Evolutionary conservation across 352 stramenopile genomes (phyloP).

Genomic region (Saprolegnia parasitica): DNA sequence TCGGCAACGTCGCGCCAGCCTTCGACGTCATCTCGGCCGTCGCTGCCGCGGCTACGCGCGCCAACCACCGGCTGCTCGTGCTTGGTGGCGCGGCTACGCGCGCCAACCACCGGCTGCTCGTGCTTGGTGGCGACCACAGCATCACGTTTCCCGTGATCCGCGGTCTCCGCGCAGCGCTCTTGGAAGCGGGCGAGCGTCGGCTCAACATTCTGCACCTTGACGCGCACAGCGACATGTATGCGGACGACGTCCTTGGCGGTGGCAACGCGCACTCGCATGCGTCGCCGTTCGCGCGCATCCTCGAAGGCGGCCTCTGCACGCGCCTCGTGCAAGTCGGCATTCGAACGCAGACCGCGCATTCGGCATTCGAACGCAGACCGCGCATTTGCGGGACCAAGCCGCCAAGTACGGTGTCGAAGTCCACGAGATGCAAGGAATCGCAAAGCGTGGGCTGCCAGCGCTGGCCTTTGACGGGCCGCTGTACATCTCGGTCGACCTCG

Average conservation of each 20-base stretch:
- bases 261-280: slow-evolving; percentile 29
- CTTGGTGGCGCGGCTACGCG: background rate
- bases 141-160: slow-evolving; percentile 28
- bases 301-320: slow-evolving; percentile 24
- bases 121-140: slow-evolving; percentile 30
- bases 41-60: background rate
- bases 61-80: background rate
- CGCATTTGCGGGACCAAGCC: slow-evolving; percentile 21
- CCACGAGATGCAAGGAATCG: slow-evolving; percentile 24
- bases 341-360: slow-evolving; percentile 28
- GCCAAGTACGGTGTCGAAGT: slow-evolving; percentile 21
- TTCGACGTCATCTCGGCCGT: background rate
- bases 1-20: slow-evolving; percentile 1
- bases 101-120: background rate
- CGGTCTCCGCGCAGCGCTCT: slow-evolving; percentile 6
- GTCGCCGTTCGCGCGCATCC: slow-evolving; percentile 30
- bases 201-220: slow-evolving; percentile 33
- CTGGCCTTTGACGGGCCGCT: slow-evolving; percentile 27
- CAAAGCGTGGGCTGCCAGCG: background rate
- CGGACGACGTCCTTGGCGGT: slow-evolving; percentile 20
- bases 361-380: slow-evolving; percentile 29
- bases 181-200: background rate
- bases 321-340: slow-evolving; percentile 30
- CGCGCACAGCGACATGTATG: slow-evolving; percentile 31
- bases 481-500: slow-evolving; percentile 31